Evolutionary conservation across 805 yeast genomes (phyloP).

Genomic region (Pichia deserticola): DNA sequence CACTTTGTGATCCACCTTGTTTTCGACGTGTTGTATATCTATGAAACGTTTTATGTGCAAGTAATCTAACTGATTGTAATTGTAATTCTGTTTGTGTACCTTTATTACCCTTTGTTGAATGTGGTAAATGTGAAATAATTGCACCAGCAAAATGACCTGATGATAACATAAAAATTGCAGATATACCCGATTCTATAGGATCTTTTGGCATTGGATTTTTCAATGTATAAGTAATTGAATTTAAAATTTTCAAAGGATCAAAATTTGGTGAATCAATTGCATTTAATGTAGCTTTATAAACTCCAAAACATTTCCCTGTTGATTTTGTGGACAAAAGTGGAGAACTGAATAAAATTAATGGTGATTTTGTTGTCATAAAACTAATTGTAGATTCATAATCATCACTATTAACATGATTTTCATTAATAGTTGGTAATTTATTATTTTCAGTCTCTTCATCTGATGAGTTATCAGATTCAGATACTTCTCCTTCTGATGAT

Average conservation of each 20-base stretch:
- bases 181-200: slow-evolving; percentile 30
- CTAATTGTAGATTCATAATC: slow-evolving; percentile 33
- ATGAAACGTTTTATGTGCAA: slow-evolving; percentile 82
- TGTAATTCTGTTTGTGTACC: slow-evolving; percentile 41
- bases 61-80: slow-evolving; percentile 55
- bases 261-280: slow-evolving; percentile 27
- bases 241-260: slow-evolving; percentile 46
- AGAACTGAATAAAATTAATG: slow-evolving; percentile 55
- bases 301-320: slow-evolving; percentile 45
- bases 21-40: slow-evolving; percentile 93
- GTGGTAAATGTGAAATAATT: slow-evolving; percentile 65
- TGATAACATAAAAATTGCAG: slow-evolving; percentile 88
- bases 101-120: slow-evolving; percentile 48
- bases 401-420: not conserved
- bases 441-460: not conserved
- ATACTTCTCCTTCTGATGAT: slow-evolving; percentile 24
- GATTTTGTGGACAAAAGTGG: slow-evolving; percentile 29
- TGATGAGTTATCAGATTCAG: slow-evolving; percentile 8
- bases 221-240: slow-evolving; percentile 11
- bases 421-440: not conserved
- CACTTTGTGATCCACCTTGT: slow-evolving; percentile 95
- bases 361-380: slow-evolving; percentile 62
- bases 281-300: slow-evolving; percentile 58
- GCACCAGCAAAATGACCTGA: slow-evolving; percentile 99
- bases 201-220: slow-evolving; percentile 11